phyloP scores from a whole-genome alignment of 352 stramenopile genomes.

The Albugo laibachii region DNA sequence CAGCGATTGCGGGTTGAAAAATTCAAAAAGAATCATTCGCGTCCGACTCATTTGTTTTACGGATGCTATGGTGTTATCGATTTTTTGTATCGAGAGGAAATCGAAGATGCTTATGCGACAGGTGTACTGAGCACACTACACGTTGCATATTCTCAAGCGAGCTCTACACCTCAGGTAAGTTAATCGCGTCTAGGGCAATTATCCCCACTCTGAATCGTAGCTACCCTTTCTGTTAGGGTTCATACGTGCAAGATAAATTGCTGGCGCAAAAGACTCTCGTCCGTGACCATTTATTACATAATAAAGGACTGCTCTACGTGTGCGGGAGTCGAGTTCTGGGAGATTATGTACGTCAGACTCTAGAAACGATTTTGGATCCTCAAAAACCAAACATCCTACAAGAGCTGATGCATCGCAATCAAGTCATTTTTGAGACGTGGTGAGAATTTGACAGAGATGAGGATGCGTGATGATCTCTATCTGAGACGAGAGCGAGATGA shows the following conservation, averaged over 20 bases:
- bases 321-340: conserved; percentile 68
- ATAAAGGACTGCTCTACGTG: conserved; percentile 46
- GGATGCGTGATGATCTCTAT: too few relatives aligned
- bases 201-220: too few relatives aligned
- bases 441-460: too few relatives aligned
- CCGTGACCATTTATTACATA: conserved; percentile 23
- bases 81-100: conserved; percentile 50
- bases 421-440: conserved; percentile 9
- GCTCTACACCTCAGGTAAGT: too few relatives aligned
- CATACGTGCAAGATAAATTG: conserved; percentile 62
- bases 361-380: too few relatives aligned
- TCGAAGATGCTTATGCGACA: conserved; percentile 15
- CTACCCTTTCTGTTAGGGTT: background rate
- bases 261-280: conserved; percentile 32
- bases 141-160: conserved; percentile 9
- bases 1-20: conserved; percentile 21
- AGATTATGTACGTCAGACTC: conserved; percentile 15
- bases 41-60: conserved; percentile 49
- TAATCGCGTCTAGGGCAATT: too few relatives aligned
- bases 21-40: background rate
- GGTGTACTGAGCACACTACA: conserved; percentile 30
- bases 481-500: too few relatives aligned
- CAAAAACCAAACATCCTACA: conserved; percentile 37
- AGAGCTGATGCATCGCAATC: conserved; percentile 22
- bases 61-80: conserved; percentile 37